These are phyloP conservation scores for Podospora australis DNA, from an alignment of 495 filamentous ascomycete species.

Conservation along the genomic window DNA sequence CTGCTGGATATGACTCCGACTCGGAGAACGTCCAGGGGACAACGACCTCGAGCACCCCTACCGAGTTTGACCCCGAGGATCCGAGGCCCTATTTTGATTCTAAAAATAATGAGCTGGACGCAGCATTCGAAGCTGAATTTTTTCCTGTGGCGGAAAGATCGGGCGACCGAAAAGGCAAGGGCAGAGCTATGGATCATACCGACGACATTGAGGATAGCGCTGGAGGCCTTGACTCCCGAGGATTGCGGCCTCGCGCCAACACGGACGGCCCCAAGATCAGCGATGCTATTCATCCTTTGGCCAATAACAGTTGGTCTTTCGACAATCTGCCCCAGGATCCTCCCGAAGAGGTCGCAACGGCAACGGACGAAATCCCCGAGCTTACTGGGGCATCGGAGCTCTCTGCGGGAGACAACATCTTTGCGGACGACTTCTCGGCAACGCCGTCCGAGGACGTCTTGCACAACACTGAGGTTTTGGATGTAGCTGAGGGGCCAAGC, in stretches of 20 bases:
- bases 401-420: background rate
- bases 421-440: background rate
- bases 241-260: conserved; percentile 29
- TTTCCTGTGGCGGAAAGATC: background rate
- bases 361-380: background rate
- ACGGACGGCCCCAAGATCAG: conserved; percentile 41
- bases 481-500: background rate
- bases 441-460: background rate
- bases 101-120: background rate
- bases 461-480: background rate
- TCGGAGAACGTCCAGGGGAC: no score
- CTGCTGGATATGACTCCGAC: conserved; percentile 1
- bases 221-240: conserved; percentile 9
- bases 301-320: conserved; percentile 47
- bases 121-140: background rate
- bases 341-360: background rate
- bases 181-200: conserved; percentile 3
- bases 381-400: background rate
- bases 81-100: background rate
- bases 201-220: background rate
- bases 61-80: no score
- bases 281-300: conserved; percentile 34
- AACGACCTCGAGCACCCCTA: background rate
- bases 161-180: conserved; percentile 9
- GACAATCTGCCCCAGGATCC: conserved; percentile 14